A percentile compares a stretch with the other conserved stretches of the same genome.
Conservation (phyloP, 169 alveolate genomes). For the Plasmodium berghei region DNA sequence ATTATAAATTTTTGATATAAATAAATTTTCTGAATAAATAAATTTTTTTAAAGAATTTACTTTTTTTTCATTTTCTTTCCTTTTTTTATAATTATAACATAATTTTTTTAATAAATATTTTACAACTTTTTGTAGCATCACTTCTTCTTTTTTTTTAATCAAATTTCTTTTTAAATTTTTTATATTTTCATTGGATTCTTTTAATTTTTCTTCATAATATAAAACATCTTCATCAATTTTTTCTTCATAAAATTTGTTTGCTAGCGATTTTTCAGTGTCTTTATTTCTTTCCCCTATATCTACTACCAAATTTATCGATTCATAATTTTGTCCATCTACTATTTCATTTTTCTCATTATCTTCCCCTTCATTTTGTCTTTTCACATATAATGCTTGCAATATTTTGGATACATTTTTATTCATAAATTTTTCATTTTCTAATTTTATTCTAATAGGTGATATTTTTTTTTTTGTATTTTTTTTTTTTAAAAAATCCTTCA, state of each 20-base stretch:
- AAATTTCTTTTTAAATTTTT: slow-evolving; percentile 25
- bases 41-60: slow-evolving; percentile 53
- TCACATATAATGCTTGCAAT: slow-evolving; percentile 39
- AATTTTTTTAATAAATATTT: slow-evolving; percentile 20
- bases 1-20: slow-evolving; percentile 42
- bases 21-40: slow-evolving; percentile 61
- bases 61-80: slow-evolving; percentile 61
- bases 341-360: not conserved
- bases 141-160: slow-evolving; percentile 12
- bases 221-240: slow-evolving; percentile 51
- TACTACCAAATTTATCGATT: not conserved
- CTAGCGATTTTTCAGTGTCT: not conserved
- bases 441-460: slow-evolving; percentile 5
- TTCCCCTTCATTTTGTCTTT: slow-evolving; percentile 36
- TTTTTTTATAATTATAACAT: slow-evolving; percentile 40
- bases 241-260: slow-evolving; percentile 5
- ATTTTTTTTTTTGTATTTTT: slow-evolving; percentile 37
- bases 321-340: not conserved
- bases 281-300: not conserved
- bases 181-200: slow-evolving; percentile 21
- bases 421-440: slow-evolving; percentile 33
- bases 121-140: slow-evolving; percentile 33
- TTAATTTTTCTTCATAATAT: slow-evolving; percentile 47
- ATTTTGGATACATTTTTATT: slow-evolving; percentile 30
- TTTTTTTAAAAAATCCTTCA: slow-evolving; percentile 35